Conservation (phyloP, 2,329 filamentous ascomycete species). For the Apiospora phragmitis region DNA sequence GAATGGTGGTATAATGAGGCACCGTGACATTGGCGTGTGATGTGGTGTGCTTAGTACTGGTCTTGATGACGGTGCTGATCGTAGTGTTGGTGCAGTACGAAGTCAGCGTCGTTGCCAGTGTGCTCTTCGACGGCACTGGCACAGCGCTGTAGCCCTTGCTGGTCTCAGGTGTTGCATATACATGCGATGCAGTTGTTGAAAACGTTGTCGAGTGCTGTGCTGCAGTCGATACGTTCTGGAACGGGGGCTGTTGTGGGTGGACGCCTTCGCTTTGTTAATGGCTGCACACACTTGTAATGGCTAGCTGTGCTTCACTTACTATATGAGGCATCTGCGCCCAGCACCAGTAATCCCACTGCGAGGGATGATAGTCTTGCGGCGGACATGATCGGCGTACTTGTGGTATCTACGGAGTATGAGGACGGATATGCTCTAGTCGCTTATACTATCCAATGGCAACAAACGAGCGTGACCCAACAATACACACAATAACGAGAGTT, state of each 20-base stretch:
- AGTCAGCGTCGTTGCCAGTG: slow-evolving; percentile 7
- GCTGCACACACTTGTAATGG: neutral
- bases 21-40: slow-evolving; percentile 7
- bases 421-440: neutral
- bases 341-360: slow-evolving; percentile 22
- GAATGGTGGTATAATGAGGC: slow-evolving; percentile 17
- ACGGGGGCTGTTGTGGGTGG: slow-evolving; percentile 14
- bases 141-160: slow-evolving; percentile 13
- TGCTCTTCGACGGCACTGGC: neutral
- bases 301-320: slow-evolving; percentile 21
- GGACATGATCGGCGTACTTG: slow-evolving; percentile 23
- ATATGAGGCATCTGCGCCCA: slow-evolving; percentile 18
- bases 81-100: slow-evolving; percentile 13
- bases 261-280: slow-evolving; percentile 18
- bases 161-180: neutral
- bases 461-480: slow-evolving; percentile 26
- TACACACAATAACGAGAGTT: slow-evolving; percentile 13
- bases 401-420: neutral
- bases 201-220: neutral
- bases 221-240: slow-evolving; percentile 13
- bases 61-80: slow-evolving; percentile 17
- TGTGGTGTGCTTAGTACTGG: slow-evolving; percentile 13
- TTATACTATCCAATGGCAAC: slow-evolving; percentile 15
- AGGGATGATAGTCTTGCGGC: slow-evolving; percentile 17
- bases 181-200: neutral